Evolutionary conservation across 306 rosid genomes (phyloP), one percentile per base, ranked within the genome.

Genomic region (Myrica gale): DNA sequence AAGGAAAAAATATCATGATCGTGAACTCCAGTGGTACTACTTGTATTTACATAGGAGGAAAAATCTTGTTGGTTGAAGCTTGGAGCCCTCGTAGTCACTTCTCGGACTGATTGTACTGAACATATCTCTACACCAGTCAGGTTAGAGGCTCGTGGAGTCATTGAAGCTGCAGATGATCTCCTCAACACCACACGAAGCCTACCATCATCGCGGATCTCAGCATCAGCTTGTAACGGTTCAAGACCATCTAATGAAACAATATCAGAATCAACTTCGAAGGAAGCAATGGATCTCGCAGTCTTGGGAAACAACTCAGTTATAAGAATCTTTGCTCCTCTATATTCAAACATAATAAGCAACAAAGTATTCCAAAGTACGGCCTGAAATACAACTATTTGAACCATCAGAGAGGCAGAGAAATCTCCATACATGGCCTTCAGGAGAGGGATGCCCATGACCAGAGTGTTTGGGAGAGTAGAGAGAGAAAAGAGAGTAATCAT

Each of bases 371-470:
- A 79, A 3, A 66, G 11, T 2, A 73, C 32, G 19, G 60, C 62
- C 9, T 79, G 82, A 66, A 73, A 7, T 15, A 73, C 82, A 43
- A 73, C 51, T 32, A 72, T 69, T 45, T 79, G 82, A 66, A 66
- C 23, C 21, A 79, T 32, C 0, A 65, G 19, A 63, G 3, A 4
- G 10, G 42, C 9, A 3, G 74, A 13, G 10, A 20, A 9, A 45
- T 73, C 78, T 23, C 82, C 82, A 72, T 79, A 79, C 78, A 79
- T 53, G 74, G 78, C 69, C 1, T 48, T 52, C 10, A 79, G 26
- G 2, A 79, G 52, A 32, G 82, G 82, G 44, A 79, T 7, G 16
- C 82, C 82, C 23, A 79, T 54, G 10, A 79, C 5, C 9, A 79
- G 58, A 11, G 73, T 72, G 74, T 79, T 79, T 23, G 82, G 32